Conservation (phyloP, 805 yeast species). For the Lipomyces spencermartinsiae region DNA sequence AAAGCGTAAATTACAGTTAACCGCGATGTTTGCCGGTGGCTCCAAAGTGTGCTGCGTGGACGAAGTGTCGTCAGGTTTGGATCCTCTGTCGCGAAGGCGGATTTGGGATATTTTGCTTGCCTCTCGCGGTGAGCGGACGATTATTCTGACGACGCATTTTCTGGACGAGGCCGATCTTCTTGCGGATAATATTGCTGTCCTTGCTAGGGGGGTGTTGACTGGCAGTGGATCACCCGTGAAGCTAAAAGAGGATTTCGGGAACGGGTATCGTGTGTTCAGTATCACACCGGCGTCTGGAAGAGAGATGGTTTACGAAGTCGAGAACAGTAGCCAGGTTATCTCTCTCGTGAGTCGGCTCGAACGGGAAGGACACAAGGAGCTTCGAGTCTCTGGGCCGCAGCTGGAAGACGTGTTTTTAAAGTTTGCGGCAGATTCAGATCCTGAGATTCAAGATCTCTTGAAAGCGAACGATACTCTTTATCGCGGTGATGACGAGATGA, state of each 20-base stretch:
- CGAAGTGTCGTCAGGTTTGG: constrained; percentile 50
- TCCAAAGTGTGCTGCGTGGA: constrained; percentile 47
- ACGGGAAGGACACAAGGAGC: constrained; percentile 14
- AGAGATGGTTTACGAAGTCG: constrained; percentile 28
- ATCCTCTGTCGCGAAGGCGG: constrained; percentile 48
- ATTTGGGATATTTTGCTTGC: constrained; percentile 48
- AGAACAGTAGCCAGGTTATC: constrained; percentile 16
- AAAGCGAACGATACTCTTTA: constrained; percentile 17
- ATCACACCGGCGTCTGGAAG: constrained; percentile 32
- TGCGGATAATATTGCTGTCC: constrained; percentile 45
- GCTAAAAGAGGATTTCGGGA: constrained; percentile 45
- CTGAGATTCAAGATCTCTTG: constrained; percentile 23
- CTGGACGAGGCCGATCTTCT: constrained; percentile 48
- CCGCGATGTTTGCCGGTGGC: constrained; percentile 48
- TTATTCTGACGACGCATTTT: constrained; percentile 48
- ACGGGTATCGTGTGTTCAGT: constrained; percentile 41
- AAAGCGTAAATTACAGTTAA: constrained; percentile 47
- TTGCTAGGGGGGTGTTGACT: constrained; percentile 44
- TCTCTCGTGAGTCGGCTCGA: constrained; percentile 19
- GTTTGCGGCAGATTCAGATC: constrained; percentile 39
- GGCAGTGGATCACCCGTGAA: constrained; percentile 45
- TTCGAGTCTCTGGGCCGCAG: constrained; percentile 44
- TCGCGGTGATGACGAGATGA: constrained; percentile 10
- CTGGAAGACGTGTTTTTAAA: constrained; percentile 47
- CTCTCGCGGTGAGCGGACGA: constrained; percentile 42